Percentiles rank a stretch among this genome's conserved stretches.
These are phyloP conservation scores for Leccinum pellstonianum DNA, from an alignment of 768 basidiomycete genomes.

Conservation along the genomic window DNA sequence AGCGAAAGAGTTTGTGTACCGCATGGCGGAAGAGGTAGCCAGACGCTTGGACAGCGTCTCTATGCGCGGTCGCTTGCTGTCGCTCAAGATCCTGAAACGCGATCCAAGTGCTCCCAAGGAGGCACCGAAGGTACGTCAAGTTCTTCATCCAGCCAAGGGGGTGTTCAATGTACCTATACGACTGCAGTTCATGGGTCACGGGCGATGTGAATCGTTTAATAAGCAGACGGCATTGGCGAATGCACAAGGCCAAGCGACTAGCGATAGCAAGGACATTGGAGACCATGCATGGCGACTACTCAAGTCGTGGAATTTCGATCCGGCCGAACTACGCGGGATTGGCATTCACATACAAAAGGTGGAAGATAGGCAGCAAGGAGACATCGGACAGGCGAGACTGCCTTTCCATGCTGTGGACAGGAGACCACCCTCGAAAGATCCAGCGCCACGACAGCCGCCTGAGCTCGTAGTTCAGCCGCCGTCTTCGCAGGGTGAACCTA, in stretches of 20 bases:
- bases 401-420: constrained; percentile 46
- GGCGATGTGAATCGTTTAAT: constrained; percentile 77
- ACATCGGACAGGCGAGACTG: constrained; percentile 58
- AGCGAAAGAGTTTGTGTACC: constrained; percentile 73
- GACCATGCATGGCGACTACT: constrained; percentile 76
- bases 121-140: constrained; percentile 70
- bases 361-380: constrained; percentile 46
- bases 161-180: not conserved
- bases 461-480: constrained; percentile 27
- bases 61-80: constrained; percentile 72
- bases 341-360: constrained; percentile 91
- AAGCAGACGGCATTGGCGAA: constrained; percentile 64
- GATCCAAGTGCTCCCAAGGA: constrained; percentile 85
- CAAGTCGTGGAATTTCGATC: constrained; percentile 70
- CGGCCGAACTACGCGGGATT: constrained; percentile 86
- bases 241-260: constrained; percentile 66
- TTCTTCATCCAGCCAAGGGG: not conserved
- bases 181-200: constrained; percentile 85
- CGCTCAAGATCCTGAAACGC: constrained; percentile 87
- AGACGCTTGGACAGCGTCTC: constrained; percentile 64
- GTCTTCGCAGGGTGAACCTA: constrained; percentile 32
- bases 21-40: constrained; percentile 77
- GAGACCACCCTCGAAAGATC: constrained; percentile 1
- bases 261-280: constrained; percentile 68
- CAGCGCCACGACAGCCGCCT: constrained; percentile 18